phyloP scores from a whole-genome alignment of 768 basidiomycete species.

The Tephrocybe sp. region DNA sequence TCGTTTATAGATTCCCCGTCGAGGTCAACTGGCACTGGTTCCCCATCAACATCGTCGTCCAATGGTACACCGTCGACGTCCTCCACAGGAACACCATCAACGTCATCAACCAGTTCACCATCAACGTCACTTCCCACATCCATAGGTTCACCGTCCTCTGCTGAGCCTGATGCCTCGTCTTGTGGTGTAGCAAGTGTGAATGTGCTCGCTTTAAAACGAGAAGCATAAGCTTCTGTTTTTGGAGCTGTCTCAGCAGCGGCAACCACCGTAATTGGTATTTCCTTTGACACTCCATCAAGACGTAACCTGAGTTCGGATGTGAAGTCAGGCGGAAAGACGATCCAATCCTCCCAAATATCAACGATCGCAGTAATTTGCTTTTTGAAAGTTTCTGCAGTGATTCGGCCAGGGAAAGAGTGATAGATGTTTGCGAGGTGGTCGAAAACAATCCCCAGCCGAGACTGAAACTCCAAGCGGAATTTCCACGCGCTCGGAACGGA shows the following conservation, averaged over 20 bases:
- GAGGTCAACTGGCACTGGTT: constrained; percentile 28
- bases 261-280: constrained; percentile 26
- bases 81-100: constrained; percentile 44
- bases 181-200: constrained; percentile 66
- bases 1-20: constrained; percentile 34
- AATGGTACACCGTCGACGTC: constrained; percentile 33
- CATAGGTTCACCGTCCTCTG: constrained; percentile 31
- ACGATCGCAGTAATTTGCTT: constrained; percentile 86
- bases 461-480: constrained; percentile 93
- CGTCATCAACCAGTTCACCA: constrained; percentile 43
- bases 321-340: constrained; percentile 90
- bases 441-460: constrained; percentile 88
- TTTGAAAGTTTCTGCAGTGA: constrained; percentile 96
- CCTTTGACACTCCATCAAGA: constrained; percentile 60
- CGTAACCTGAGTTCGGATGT: constrained; percentile 70
- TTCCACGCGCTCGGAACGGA: constrained; percentile 96
- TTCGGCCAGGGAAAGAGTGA: constrained; percentile 92
- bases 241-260: constrained; percentile 24
- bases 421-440: constrained; percentile 94
- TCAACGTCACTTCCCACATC: constrained; percentile 36
- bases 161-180: constrained; percentile 17
- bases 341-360: constrained; percentile 99
- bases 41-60: constrained; percentile 51
- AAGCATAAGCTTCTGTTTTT: constrained; percentile 39
- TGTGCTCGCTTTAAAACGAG: constrained; percentile 75